Base-by-base conservation (phyloP, 75 land plant genomes). In the Sequoiadendron giganteum region DNA sequence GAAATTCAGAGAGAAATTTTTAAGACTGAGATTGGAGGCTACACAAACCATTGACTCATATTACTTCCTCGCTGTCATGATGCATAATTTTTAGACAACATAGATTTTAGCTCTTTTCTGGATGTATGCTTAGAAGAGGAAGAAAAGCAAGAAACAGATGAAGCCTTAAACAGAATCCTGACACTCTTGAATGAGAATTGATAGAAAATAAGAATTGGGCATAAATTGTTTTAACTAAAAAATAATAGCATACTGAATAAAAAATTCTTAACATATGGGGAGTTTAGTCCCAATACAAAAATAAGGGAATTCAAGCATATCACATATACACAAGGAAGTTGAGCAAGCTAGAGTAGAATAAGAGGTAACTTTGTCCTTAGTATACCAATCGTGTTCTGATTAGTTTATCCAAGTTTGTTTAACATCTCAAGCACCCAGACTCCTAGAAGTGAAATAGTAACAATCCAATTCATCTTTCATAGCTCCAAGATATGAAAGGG, bases 161-260 rank as follows among this genome's bases (percentile, higher is more conserved):
- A 83, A 39, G 47, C 40, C 55, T 83, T 89, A 48, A 88, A 83
- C 76, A 47, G 39, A 13, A 36, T 58, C 55, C 85, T 87, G 77
- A 32, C n/a, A 61, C 8, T 75, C 10, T 48, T 89, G 38, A 89
- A 87, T 83, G 90, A 89, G 15, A 87, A 70, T 19, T 43, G 87
- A 30, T 85, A 89, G 42, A 61, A 61, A 54, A 83, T 87, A 34
- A 48, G 47, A 1, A 73, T 87, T 34, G 38, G 39, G 14, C 61
- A 81, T 4, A 39, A 47, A 89, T 47, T 83, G 88, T 16, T 85
- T 87, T n/a, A 45, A 21, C 30, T 5, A 18, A 88, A 84, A 36
- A 30, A 84, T 48, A 87, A 48, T 43, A 16, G 43, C 52, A 36
- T 83, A 19, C 89, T 48, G 11, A 48, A 48, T 11, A 9, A 48